Evolutionary conservation across 768 basidiomycete genomes (phyloP).

Genomic region (Xerocomus spinulosus): DNA sequence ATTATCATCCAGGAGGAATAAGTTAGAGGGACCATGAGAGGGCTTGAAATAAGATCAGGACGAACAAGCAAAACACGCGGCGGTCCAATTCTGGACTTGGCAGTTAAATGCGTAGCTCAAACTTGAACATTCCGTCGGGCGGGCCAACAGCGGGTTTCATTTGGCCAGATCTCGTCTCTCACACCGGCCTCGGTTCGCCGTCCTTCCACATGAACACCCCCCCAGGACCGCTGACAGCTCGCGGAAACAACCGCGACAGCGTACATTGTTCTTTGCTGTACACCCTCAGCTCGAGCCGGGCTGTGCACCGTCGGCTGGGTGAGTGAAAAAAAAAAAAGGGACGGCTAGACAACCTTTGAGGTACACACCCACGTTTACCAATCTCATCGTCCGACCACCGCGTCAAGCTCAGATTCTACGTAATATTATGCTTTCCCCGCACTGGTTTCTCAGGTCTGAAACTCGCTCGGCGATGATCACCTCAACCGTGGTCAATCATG

Average conservation of each 20-base stretch:
- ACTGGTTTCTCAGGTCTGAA: background rate
- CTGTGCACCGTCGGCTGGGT: background rate
- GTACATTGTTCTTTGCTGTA: background rate
- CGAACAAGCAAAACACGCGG: no score
- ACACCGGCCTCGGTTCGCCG: constrained; percentile 28
- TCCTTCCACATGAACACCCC: background rate
- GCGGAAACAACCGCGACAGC: background rate
- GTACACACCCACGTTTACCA: no score
- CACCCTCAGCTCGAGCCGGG: background rate
- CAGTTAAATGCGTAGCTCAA: background rate
- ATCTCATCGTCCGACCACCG: background rate
- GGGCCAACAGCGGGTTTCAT: constrained; percentile 27
- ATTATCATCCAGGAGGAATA: constrained; percentile 16
- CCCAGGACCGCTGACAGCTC: background rate
- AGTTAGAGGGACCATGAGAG: constrained; percentile 19
- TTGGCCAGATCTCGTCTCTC: constrained; percentile 20
- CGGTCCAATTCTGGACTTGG: no score
- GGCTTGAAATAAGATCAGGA: no score
- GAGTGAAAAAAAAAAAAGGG: no score
- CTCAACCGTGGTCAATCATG: background rate
- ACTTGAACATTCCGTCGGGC: constrained; percentile 13
- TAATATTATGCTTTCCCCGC: constrained; percentile 11
- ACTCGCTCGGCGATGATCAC: background rate
- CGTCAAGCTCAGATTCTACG: constrained; percentile 4
- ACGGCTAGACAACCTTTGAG: no score